These are phyloP conservation scores for Guyanaporus albipodus DNA, from an alignment of 768 basidiomycete species.

Conservation along the genomic window DNA sequence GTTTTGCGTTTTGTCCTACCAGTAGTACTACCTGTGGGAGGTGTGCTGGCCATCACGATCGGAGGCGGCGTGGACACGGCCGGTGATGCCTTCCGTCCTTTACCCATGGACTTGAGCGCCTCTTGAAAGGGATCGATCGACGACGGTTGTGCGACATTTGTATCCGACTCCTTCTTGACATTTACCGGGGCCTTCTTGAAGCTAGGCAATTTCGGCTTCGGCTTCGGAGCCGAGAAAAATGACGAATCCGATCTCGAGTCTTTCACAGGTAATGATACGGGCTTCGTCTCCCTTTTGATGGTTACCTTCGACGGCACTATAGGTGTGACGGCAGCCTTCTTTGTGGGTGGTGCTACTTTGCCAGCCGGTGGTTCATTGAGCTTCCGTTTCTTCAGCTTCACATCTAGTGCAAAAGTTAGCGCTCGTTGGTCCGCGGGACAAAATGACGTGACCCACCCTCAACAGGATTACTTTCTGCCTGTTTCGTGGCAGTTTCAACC, in stretches of 20 bases:
- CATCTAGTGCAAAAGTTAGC: conserved; percentile 38
- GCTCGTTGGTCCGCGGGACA: conserved; percentile 22
- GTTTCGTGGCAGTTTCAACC: conserved; percentile 49
- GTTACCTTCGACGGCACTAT: conserved; percentile 24
- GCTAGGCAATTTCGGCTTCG: conserved; percentile 77
- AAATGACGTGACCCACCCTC: conserved; percentile 76
- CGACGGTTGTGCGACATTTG: conserved; percentile 70
- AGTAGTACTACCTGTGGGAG: conserved; percentile 36
- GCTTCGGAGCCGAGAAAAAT: conserved; percentile 85
- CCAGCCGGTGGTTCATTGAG: conserved; percentile 45
- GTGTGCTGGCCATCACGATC: conserved; percentile 27
- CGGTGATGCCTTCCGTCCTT: conserved; percentile 58
- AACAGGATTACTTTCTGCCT: conserved; percentile 36
- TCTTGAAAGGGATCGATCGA: conserved; percentile 81
- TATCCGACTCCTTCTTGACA: conserved; percentile 49
- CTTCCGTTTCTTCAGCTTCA: conserved; percentile 74
- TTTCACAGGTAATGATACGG: conserved; percentile 43
- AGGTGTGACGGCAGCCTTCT: conserved; percentile 54
- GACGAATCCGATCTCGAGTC: conserved; percentile 84
- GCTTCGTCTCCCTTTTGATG: conserved; percentile 57
- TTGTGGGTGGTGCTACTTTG: conserved; percentile 53
- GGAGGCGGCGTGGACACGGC: conserved; percentile 55
- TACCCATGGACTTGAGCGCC: conserved; percentile 71
- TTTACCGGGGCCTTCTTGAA: conserved; percentile 73
- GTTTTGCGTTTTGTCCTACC: conserved; percentile 67